Conservation (phyloP, 2,329 filamentous ascomycete species). For the Arachnomyces sp. region DNA sequence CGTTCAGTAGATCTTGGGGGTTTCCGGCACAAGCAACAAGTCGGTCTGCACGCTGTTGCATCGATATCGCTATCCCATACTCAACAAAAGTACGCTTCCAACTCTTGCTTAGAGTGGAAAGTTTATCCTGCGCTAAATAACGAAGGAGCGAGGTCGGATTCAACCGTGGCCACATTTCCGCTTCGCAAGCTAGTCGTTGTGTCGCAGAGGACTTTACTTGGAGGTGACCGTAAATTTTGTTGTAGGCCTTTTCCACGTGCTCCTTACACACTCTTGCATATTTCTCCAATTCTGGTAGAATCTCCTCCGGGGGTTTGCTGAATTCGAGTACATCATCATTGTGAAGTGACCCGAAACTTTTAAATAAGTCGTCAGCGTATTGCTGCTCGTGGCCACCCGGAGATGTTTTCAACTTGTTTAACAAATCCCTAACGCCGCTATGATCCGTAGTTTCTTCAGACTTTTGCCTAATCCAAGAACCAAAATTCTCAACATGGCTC, state of each 20-base stretch:
- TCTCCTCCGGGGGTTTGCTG: background rate
- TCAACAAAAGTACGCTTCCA: constrained; percentile 18
- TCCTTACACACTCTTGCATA: background rate
- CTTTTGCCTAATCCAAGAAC: too few relatives aligned
- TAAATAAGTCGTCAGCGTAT: constrained; percentile 1
- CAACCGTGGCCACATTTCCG: constrained; percentile 15
- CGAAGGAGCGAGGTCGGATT: constrained; percentile 16
- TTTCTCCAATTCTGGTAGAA: background rate
- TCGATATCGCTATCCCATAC: constrained; percentile 22
- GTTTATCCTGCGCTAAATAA: constrained; percentile 16
- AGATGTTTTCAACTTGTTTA: background rate
- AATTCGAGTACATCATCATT: too few relatives aligned
- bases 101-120: constrained; percentile 4
- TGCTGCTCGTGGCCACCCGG: background rate
- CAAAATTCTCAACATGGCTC: too few relatives aligned
- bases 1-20: constrained; percentile 17
- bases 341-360: background rate
- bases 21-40: constrained; percentile 13
- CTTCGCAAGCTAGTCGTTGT: background rate
- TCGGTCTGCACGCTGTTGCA: constrained; percentile 22
- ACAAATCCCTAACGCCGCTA: background rate
- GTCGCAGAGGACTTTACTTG: background rate
- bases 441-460: background rate
- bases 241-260: background rate
- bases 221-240: constrained; percentile 1